Conservation (phyloP, 1,284 basidiomycete species). For the Ceratobasidium papillatum region DNA sequence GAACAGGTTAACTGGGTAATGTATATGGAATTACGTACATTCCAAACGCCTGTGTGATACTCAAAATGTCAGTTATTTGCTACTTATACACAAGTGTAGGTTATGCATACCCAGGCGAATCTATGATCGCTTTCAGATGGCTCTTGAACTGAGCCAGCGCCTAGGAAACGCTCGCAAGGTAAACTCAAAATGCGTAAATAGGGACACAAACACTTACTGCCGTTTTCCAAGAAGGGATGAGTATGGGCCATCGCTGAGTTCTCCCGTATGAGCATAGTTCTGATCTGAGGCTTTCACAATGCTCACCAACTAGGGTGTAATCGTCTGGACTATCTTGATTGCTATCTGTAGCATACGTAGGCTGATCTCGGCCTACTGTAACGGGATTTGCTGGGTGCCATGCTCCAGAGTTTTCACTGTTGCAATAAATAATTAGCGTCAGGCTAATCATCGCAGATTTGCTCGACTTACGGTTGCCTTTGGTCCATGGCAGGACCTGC, state of each 20-base stretch:
- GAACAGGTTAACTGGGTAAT: not conserved
- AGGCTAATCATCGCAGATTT: too few relatives aligned
- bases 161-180: not conserved
- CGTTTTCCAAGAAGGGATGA: not conserved
- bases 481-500: not conserved
- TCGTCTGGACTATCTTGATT: not conserved
- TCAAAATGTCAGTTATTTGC: not conserved
- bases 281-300: not conserved
- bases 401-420: not conserved
- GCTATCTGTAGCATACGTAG: not conserved
- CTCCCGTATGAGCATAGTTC: not conserved
- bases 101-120: not conserved
- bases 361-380: not conserved
- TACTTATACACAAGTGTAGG: too few relatives aligned
- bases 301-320: not conserved
- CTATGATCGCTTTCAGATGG: not conserved
- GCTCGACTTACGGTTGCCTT: not conserved
- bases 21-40: not conserved
- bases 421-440: not conserved
- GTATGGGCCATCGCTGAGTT: not conserved
- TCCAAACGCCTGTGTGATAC: not conserved
- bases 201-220: not conserved
- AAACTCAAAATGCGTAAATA: not conserved
- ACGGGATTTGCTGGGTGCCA: not conserved
- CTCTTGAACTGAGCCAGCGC: not conserved